A percentile compares a stretch with the other conserved stretches of the same genome.
Evolutionary conservation across 441 rosid species (phyloP).

Genomic region (Pelargonium cotyledonis): DNA sequence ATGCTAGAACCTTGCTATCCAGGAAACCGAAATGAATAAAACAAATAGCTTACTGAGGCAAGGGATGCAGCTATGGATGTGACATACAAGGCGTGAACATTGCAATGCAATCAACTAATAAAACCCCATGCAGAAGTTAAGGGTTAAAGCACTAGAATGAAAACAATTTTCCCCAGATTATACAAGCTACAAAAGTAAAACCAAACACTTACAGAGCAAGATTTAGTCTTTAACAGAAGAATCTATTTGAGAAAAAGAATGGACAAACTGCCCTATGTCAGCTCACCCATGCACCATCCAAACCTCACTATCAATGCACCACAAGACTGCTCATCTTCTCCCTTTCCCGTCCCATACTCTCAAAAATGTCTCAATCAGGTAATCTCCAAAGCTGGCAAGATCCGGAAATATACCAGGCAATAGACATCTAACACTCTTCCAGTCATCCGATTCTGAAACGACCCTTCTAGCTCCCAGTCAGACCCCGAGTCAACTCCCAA

Average conservation of each 20-base stretch:
- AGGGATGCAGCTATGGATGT: constrained; percentile 1
- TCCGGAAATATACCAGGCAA: no score
- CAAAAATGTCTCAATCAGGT: no score
- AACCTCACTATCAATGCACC: no score
- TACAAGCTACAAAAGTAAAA: neutral
- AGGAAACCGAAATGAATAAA: neutral
- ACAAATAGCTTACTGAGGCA: neutral
- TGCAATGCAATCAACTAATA: neutral
- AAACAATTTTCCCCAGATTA: neutral
- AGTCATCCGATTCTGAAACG: no score
- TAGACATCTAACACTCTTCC: no score
- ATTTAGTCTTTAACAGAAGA: neutral
- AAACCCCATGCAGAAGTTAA: neutral
- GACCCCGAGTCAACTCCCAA: no score
- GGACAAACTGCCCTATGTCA: neutral
- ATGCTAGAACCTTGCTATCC: constrained; percentile 1
- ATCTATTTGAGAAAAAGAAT: neutral
- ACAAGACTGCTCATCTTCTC: no score
- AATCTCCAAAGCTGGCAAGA: no score
- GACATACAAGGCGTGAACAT: constrained; percentile 1
- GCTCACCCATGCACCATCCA: neutral
- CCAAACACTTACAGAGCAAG: neutral
- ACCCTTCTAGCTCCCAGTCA: no score
- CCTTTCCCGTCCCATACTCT: no score
- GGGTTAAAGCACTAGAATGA: neutral